These are phyloP conservation scores for Albatrellus ellisii DNA, from an alignment of 768 basidiomycete species.

Conservation along the genomic window DNA sequence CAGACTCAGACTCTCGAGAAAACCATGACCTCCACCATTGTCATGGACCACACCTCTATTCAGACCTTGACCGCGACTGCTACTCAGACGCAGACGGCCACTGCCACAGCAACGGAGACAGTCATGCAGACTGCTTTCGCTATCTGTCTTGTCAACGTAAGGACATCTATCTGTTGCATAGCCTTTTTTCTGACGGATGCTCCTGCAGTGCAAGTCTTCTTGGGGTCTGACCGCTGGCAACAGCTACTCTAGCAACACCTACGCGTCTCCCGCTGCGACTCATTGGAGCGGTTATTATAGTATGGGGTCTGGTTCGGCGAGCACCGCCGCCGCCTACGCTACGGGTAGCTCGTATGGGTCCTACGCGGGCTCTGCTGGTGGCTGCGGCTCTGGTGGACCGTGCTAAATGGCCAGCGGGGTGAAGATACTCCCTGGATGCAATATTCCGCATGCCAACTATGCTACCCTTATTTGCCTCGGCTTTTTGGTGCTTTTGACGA, in stretches of 20 bases:
- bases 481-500: background rate
- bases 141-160: conserved; percentile 37
- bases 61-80: conserved; percentile 31
- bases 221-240: conserved; percentile 41
- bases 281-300: background rate
- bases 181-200: conserved; percentile 3
- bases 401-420: conserved; percentile 2
- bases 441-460: background rate
- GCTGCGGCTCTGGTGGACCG: conserved; percentile 4
- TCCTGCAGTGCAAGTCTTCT: conserved; percentile 39
- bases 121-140: conserved; percentile 36
- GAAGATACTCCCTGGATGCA: conserved; percentile 1
- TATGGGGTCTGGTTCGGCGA: background rate
- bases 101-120: conserved; percentile 33
- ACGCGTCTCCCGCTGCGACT: conserved; percentile 16
- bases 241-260: conserved; percentile 33
- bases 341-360: conserved; percentile 1
- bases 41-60: conserved; percentile 32
- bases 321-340: background rate
- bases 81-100: conserved; percentile 17
- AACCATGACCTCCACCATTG: conserved; percentile 40
- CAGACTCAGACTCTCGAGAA: conserved; percentile 48
- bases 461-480: background rate
- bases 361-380: conserved; percentile 3
- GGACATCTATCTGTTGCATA: conserved; percentile 6